Base-by-base conservation (phyloP, 2,329 filamentous ascomycete genomes). In the Diaporthe australafricana region DNA sequence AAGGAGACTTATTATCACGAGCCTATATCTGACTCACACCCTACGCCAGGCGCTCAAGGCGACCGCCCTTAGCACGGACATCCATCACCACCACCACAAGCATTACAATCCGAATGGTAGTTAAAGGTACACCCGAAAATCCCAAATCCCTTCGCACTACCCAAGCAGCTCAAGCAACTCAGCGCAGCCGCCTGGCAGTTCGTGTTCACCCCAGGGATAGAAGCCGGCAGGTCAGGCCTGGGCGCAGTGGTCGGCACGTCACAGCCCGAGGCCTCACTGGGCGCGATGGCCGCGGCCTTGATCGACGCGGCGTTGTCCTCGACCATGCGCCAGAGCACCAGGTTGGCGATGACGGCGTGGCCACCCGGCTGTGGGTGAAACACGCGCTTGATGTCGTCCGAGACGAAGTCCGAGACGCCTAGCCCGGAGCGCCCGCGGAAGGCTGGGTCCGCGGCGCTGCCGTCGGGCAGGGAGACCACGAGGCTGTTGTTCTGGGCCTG, bases 311-410 rank as follows among this genome's bases (percentile, higher is more conserved):
- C 57, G 20, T 62, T 62, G 57, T 62, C 57, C 57, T 62, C 57
- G 27, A 47, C 17, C 38, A 62, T 47, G 1, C 57, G 57, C 40
- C 40, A 62, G 5, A 62, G 57, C 20, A 62, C 57, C 40, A 62
- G 57, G 40, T 62, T 62, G 40, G 57, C 57, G 57, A 62, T 62
- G 40, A 62, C 9, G 27, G 57, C 57, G 57, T 62, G 57, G 20
- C 57, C 57, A 12, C 17, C 57, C 20, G 57, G 57, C 20, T 62
- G 57, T 6, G 57, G 57, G 57, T 62, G 57, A 40, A 62, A 62
- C 25, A 62, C 57, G 40, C 57, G 57, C 57, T 62, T 47, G 40
- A 62, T 32, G 25, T 62, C 40, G 40, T 62, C 57, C 1, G 25
- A 32, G 25, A 62, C 40, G 1, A 62, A 47, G 17, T 62, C 57